Percentiles rank a stretch among this genome's conserved stretches.
Evolutionary conservation across 177 flowering plant species (phyloP).

Genomic region (Vitis hybrid): DNA sequence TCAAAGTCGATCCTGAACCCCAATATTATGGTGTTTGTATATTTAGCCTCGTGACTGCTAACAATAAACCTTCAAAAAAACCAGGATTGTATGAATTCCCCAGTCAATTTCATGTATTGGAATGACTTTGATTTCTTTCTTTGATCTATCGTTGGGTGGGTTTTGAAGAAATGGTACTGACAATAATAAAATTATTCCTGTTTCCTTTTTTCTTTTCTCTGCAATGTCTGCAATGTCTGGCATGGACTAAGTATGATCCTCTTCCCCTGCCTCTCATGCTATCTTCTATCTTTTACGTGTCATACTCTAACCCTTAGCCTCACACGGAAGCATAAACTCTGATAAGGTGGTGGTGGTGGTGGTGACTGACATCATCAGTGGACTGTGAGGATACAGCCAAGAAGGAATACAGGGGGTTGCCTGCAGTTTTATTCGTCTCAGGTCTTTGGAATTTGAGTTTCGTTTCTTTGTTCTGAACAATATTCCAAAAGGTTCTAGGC

Average conservation of each 20-base stretch:
- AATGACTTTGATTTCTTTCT: background rate
- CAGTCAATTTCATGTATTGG: slow-evolving; percentile 4
- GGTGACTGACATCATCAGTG: background rate
- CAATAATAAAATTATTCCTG: background rate
- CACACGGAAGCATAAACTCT: slow-evolving; percentile 1
- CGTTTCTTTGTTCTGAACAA: slow-evolving; percentile 13
- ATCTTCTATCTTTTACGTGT: background rate
- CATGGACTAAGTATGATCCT: background rate
- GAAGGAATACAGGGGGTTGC: background rate
- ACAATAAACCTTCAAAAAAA: too few species aligned
- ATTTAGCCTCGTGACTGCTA: too few species aligned
- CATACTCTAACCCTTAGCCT: background rate
- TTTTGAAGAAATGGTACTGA: background rate
- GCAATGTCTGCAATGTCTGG: background rate
- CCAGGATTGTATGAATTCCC: too few species aligned
- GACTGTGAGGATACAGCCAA: slow-evolving; percentile 15
- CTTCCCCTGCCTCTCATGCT: background rate
- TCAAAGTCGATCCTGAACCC: too few species aligned
- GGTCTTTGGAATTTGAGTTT: slow-evolving; percentile 29
- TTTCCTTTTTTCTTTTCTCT: too few species aligned
- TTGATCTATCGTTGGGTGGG: background rate
- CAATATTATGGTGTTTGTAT: too few species aligned
- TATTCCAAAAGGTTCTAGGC: slow-evolving; percentile 11
- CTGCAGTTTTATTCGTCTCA: slow-evolving; percentile 13
- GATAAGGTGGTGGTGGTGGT: background rate